Evolutionary conservation across 2,329 filamentous ascomycete species (phyloP).

Genomic region (Chaetomium sp.): DNA sequence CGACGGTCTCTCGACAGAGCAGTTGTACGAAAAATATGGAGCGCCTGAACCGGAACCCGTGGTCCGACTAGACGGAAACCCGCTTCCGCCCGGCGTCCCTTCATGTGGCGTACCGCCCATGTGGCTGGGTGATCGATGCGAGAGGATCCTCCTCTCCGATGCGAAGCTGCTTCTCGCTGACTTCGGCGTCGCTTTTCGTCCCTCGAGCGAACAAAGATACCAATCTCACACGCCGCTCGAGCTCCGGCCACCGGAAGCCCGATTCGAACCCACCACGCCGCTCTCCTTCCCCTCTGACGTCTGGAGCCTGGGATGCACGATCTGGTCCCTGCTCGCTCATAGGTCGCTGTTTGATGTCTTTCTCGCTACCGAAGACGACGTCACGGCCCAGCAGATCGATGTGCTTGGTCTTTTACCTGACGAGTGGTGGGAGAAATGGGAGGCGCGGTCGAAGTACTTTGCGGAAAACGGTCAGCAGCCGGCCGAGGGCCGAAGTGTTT

Average conservation of each 20-base stretch:
- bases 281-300: constrained; percentile 33
- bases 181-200: constrained; percentile 33
- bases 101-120: constrained; percentile 26
- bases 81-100: constrained; percentile 26
- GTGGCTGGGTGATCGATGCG: constrained; percentile 31
- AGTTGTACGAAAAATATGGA: constrained; percentile 23
- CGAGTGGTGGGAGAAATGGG: constrained; percentile 16
- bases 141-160: constrained; percentile 24
- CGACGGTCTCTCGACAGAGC: constrained; percentile 19
- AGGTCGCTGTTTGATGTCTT: constrained; percentile 24
- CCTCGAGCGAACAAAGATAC: constrained; percentile 17
- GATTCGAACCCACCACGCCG: constrained; percentile 30
- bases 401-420: constrained; percentile 23
- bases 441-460: constrained; percentile 11
- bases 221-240: constrained; percentile 28
- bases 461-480: constrained; percentile 4
- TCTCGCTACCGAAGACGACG: constrained; percentile 26
- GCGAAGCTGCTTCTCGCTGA: constrained; percentile 24
- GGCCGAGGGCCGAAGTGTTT: constrained; percentile 9
- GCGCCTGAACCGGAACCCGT: constrained; percentile 22
- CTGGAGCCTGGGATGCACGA: constrained; percentile 34
- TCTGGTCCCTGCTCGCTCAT: constrained; percentile 32
- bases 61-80: constrained; percentile 16
- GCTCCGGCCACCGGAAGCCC: constrained; percentile 30
- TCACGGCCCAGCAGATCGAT: constrained; percentile 29